A percentile compares a stretch with the other conserved stretches of the same genome.
Evolutionary conservation across 148 eudicot genomes (phyloP).

Genomic region (Persicaria tinctoria): DNA sequence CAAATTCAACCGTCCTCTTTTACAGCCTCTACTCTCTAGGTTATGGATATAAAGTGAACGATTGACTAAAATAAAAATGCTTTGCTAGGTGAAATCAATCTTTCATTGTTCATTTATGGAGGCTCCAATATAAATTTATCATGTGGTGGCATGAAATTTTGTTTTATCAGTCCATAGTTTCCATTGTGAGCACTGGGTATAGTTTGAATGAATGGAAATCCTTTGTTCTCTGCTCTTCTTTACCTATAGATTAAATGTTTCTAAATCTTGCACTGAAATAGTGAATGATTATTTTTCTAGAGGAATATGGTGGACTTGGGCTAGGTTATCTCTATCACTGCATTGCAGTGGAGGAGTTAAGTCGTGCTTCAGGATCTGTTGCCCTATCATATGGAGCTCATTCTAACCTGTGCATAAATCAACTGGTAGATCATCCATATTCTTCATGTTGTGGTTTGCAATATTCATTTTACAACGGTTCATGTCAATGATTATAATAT

Average conservation of each 20-base stretch:
- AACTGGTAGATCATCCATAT: conserved; percentile 49
- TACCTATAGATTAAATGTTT: neutral
- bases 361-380: conserved; percentile 98
- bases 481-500: conserved; percentile 12
- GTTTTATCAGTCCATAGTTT: neutral
- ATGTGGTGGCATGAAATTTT: neutral
- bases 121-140: neutral
- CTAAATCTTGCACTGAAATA: neutral
- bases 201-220: neutral
- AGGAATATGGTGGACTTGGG: conserved; percentile 98
- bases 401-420: conserved; percentile 93
- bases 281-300: conserved; percentile 25
- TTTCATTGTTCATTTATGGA: neutral
- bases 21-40: neutral
- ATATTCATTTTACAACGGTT: neutral
- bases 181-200: neutral
- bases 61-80: neutral
- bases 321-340: conserved; percentile 98
- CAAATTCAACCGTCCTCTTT: neutral
- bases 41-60: neutral
- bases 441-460: neutral
- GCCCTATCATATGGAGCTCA: conserved; percentile 96
- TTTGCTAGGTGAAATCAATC: neutral
- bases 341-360: conserved; percentile 96
- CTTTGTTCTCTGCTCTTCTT: neutral